Base-by-base conservation (phyloP, 2,329 filamentous ascomycete species). In the Fusarium luffae region DNA sequence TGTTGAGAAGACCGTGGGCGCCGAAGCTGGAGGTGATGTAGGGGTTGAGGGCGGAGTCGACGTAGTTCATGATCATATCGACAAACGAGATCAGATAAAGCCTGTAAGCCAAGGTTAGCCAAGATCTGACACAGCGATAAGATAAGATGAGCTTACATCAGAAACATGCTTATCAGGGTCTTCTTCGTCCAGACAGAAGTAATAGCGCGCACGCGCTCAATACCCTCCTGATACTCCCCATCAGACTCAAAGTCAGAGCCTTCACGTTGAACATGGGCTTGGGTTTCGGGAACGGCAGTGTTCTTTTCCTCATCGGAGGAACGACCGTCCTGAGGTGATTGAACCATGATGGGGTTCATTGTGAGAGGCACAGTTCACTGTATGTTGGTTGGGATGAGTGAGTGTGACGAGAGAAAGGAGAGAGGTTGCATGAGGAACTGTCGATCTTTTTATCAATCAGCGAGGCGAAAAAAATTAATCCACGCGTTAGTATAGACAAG, bases 21-120 rank as follows among this genome's bases (percentile, higher is more conserved):
- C 82, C 82, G 74, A 92, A 92, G 4, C 85, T 83, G 62, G 89
- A 91, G 3, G 90, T 92, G 30, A 91, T 87, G 78, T 89, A 92
- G 34, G 88, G 85, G 18, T 85, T 85, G 49, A 92, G 80, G 34
- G 87, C 85, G 52, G 82, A 71, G 50, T 82, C 77, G 57, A 82
- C 75, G 32, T 77, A 75, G 14, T 76, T 69, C 18, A 82, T 69
- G 32, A 83, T 74, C 23, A 74, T 72, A 59, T 81, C 79, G 61
- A 79, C 74, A 57, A 83, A 82, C 32, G 74, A 73, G 50, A 82
- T 78, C 27, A 83, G 71, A 69, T 79, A 83, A 27, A 83, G 75
- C 23, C 81, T 83, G 12, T 7, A 30, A 30, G 6, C 12, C 28
- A 30, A 30, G 28, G 12, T 30, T 32, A 40, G 34, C 18, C 13